Conservation (phyloP, 441 rosid species). For the Monsonia emarginata region DNA sequence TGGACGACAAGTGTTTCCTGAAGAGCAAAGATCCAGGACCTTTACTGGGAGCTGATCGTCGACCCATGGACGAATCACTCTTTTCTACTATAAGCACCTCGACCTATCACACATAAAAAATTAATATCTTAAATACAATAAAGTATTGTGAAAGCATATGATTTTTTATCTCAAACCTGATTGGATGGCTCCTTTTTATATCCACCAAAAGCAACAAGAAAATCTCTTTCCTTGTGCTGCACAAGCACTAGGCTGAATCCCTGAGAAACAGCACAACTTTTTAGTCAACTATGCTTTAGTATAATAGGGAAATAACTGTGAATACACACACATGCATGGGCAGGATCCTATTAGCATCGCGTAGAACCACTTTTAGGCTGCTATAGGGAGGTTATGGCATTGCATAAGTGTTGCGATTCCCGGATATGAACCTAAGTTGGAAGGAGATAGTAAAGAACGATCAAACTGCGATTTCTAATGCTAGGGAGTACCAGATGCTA, state of each 20-base stretch:
- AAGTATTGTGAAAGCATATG: background rate
- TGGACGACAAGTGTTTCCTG: conserved; percentile 48
- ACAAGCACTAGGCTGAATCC: conserved; percentile 84
- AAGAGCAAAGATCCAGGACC: conserved; percentile 36
- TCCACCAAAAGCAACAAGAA: conserved; percentile 93
- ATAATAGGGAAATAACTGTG: background rate
- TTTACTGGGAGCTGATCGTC: conserved; percentile 40
- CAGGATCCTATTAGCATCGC: too few relatives aligned
- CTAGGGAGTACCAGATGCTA: conserved; percentile 8
- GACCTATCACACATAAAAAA: conserved; percentile 37
- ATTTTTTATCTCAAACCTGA: conserved; percentile 51
- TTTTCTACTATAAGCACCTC: conserved; percentile 68
- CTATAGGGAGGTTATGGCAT: background rate
- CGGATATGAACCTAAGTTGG: background rate
- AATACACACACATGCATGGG: background rate
- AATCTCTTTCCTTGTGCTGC: conserved; percentile 81
- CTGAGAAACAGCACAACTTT: conserved; percentile 25
- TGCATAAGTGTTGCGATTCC: background rate
- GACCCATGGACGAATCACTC: conserved; percentile 45
- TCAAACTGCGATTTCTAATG: background rate
- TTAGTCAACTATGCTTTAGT: conserved; percentile 11
- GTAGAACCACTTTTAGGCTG: too few relatives aligned
- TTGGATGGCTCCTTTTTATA: conserved; percentile 70
- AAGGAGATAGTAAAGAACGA: background rate
- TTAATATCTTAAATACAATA: conserved; percentile 3